These are phyloP conservation scores for Danielozyma ontarioensis DNA, from an alignment of 805 yeast genomes.

Conservation along the genomic window DNA sequence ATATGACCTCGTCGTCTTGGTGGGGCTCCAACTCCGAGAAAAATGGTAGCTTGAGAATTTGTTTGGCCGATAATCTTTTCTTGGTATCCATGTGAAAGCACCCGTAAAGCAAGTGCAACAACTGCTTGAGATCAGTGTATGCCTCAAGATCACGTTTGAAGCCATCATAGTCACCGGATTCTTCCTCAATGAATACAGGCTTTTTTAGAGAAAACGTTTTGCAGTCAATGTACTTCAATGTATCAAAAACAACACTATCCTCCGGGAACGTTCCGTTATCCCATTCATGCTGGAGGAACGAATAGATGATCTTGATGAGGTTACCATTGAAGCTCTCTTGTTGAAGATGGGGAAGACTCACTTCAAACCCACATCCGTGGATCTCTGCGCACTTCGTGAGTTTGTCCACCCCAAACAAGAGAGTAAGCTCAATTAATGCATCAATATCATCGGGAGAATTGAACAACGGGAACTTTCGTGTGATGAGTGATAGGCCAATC, in stretches of 20 bases:
- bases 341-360: conserved; percentile 16
- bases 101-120: conserved; percentile 51
- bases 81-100: conserved; percentile 56
- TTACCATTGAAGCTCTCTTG: conserved; percentile 23
- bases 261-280: conserved; percentile 59
- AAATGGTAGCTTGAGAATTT: conserved; percentile 53
- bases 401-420: conserved; percentile 69
- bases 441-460: conserved; percentile 92
- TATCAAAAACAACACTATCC: conserved; percentile 68
- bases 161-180: conserved; percentile 8
- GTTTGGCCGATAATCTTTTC: conserved; percentile 53
- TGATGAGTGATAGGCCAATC: conserved; percentile 68
- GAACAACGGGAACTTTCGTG: conserved; percentile 87
- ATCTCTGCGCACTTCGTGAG: conserved; percentile 73
- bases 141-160: conserved; percentile 17
- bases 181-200: conserved; percentile 13
- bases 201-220: conserved; percentile 29
- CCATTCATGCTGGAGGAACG: conserved; percentile 35
- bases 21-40: conserved; percentile 41
- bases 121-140: conserved; percentile 38
- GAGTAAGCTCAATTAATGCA: conserved; percentile 78
- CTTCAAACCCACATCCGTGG: conserved; percentile 86
- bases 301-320: conserved; percentile 23
- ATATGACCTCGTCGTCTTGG: conserved; percentile 29
- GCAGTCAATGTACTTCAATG: conserved; percentile 45